Evolutionary conservation across 176 grass and related monocot species (phyloP), one percentile per base, ranked within the genome.

Genomic region (Triticum urartu): DNA sequence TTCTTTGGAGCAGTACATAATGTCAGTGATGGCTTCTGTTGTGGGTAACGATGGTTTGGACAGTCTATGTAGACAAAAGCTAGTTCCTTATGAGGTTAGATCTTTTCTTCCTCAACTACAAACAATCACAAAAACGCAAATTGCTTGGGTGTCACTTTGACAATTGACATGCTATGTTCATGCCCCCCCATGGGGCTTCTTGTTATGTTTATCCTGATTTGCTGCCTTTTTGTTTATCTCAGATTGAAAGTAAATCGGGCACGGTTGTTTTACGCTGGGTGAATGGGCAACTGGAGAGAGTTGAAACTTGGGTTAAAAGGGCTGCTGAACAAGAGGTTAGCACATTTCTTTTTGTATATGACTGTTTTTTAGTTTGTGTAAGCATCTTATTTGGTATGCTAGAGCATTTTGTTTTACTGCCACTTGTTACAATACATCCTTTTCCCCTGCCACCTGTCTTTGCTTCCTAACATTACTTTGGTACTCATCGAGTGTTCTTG

Each of bases 271-370:
- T 94, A 54, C 90, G 97, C 52, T 99, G 97, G 97, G 90, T 99
- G 35, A 99, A 99, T 50, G 84, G 88, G 48, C 97, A 99, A 81
- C 92, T 99, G 66, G 97, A 99, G 65, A 96, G 94, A 92, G 94
- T 96, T 81, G 92, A 89, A 91, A 91, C 84, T 59, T 99, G 97
- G 97, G 92, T 99, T 77, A 96, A 79, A 90, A 88, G 97, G 56
- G 88, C 94, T 67, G 86, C 90, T 75, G 90, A 95, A 82, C 93
- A 94, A 82, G 97, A 96, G 94, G 97, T 99, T 67, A 92, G 87
- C 50, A 78, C 40, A 63, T 87, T 58, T 59, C 72, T 30, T 73
- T 71, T 52, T 11, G 0, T 50, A 68, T 21, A 50, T 60, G 30
- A 64, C 10, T 74, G 11, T 22, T 52, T 85, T 60, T 42, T 21